A percentile compares a stretch with the other conserved stretches of the same genome.
These are phyloP conservation scores for Pythium utonaiense DNA, from an alignment of 352 stramenopile species.

Conservation along the genomic window DNA sequence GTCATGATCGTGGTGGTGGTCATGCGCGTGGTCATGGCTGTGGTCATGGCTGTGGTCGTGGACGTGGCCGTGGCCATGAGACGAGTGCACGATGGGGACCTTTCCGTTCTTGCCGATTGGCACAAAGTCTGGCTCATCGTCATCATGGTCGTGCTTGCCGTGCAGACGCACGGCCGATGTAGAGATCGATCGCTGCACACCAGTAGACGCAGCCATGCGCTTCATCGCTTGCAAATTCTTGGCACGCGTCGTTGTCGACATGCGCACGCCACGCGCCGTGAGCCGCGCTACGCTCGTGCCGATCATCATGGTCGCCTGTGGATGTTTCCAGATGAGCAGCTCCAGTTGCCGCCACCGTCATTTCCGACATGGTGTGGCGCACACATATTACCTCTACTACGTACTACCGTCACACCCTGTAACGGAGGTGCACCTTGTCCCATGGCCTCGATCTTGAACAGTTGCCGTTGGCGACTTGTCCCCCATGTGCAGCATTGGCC, in stretches of 20 bases:
- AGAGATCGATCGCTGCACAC: slow-evolving; percentile 26
- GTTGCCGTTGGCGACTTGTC: slow-evolving; percentile 14
- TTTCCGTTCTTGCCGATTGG: slow-evolving; percentile 17
- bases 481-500: neutral
- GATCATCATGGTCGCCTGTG: slow-evolving; percentile 14
- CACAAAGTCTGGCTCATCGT: slow-evolving; percentile 34
- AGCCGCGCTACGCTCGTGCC: slow-evolving; percentile 1
- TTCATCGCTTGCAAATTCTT: neutral
- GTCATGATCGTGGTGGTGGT: slow-evolving; percentile 21
- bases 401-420: neutral
- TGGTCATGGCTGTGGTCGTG: slow-evolving; percentile 23
- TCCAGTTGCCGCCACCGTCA: neutral
- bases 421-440: slow-evolving; percentile 1
- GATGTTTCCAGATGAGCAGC: neutral
- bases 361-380: neutral
- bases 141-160: slow-evolving; percentile 20
- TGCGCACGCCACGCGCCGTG: slow-evolving; percentile 11
- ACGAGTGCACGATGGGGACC: slow-evolving; percentile 6
- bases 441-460: slow-evolving; percentile 24
- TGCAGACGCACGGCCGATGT: slow-evolving; percentile 26
- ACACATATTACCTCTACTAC: slow-evolving; percentile 5
- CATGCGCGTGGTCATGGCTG: slow-evolving; percentile 22
- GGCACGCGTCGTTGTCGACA: neutral
- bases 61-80: slow-evolving; percentile 19
- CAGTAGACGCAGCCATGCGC: neutral